Percentiles rank a stretch among this genome's conserved stretches.
These are phyloP conservation scores for Teratosphaeria pseudoeucalypti DNA, from an alignment of 2,329 filamentous ascomycete species.

Conservation along the genomic window DNA sequence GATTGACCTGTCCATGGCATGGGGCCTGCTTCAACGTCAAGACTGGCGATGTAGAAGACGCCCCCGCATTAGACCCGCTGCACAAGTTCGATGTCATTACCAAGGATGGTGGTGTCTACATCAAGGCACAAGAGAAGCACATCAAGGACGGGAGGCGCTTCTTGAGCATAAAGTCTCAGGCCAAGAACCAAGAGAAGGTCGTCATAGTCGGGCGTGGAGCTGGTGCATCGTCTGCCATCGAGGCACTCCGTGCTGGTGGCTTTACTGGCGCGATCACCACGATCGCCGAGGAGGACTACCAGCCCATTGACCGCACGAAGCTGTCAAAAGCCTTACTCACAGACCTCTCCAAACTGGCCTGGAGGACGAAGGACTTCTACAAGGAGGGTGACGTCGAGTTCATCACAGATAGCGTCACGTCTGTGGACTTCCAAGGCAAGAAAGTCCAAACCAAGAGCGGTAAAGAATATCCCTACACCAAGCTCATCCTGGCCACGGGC, in stretches of 20 bases:
- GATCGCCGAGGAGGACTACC: conserved; percentile 72
- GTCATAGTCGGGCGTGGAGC: conserved; percentile 82
- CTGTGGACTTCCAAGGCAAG: conserved; percentile 65
- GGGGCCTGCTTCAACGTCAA: conserved; percentile 88
- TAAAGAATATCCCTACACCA: conserved; percentile 65
- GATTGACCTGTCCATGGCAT: conserved; percentile 92
- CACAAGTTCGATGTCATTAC: conserved; percentile 71
- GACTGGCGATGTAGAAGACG: conserved; percentile 90
- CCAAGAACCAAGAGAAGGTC: conserved; percentile 51
- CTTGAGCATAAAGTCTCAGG: conserved; percentile 62
- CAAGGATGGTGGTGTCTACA: conserved; percentile 73
- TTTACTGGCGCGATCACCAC: conserved; percentile 73
- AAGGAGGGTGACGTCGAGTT: conserved; percentile 49
- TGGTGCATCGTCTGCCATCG: conserved; percentile 69
- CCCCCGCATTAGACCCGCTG: conserved; percentile 79
- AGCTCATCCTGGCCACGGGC: conserved; percentile 83
- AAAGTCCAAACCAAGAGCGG: conserved; percentile 65
- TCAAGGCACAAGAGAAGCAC: conserved; percentile 65
- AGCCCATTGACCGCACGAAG: conserved; percentile 79
- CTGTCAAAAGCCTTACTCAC: conserved; percentile 86
- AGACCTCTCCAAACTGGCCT: conserved; percentile 67
- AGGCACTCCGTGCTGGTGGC: conserved; percentile 71
- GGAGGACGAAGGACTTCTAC: conserved; percentile 70
- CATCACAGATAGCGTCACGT: conserved; percentile 49
- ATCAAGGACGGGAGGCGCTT: conserved; percentile 68